Evolutionary conservation across 1,139 yeast species (phyloP).

Genomic region (Saccharomyces pastorianus): DNA sequence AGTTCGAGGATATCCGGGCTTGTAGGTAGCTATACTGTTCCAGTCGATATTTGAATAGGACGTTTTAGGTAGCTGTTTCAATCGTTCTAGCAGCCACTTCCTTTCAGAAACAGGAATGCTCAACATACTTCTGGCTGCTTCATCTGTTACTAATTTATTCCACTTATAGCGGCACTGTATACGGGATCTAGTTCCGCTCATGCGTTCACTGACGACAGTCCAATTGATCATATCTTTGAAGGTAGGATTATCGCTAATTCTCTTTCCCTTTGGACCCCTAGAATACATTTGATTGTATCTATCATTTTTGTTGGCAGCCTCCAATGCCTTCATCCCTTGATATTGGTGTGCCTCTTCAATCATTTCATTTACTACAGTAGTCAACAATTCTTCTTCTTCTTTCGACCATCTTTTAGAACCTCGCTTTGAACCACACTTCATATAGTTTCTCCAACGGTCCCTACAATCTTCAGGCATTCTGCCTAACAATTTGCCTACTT

Average conservation of each 20-base stretch:
- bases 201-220: conserved; percentile 72
- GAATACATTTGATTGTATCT: conserved; percentile 7
- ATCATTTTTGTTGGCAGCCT: conserved; percentile 9
- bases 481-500: conserved; percentile 66
- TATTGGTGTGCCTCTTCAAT: conserved; percentile 22
- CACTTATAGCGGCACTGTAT: conserved; percentile 86
- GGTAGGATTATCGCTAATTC: conserved; percentile 14
- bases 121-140: conserved; percentile 31
- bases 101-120: conserved; percentile 33
- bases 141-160: conserved; percentile 60
- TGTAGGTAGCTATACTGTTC: conserved; percentile 43
- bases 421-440: conserved; percentile 76
- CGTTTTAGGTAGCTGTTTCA: conserved; percentile 41
- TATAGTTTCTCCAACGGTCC: conserved; percentile 91
- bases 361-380: conserved; percentile 44
- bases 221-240: conserved; percentile 48
- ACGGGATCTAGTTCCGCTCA: conserved; percentile 73
- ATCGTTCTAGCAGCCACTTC: conserved; percentile 48
- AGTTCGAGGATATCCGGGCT: conserved; percentile 38
- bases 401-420: conserved; percentile 69
- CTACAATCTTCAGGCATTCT: conserved; percentile 98
- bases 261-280: conserved; percentile 15
- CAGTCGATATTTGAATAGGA: conserved; percentile 46
- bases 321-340: conserved; percentile 6
- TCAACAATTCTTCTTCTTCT: conserved; percentile 60